Evolutionary conservation across 768 basidiomycete species (phyloP).

Genomic region (Tylopilus cervinicoccineus): DNA sequence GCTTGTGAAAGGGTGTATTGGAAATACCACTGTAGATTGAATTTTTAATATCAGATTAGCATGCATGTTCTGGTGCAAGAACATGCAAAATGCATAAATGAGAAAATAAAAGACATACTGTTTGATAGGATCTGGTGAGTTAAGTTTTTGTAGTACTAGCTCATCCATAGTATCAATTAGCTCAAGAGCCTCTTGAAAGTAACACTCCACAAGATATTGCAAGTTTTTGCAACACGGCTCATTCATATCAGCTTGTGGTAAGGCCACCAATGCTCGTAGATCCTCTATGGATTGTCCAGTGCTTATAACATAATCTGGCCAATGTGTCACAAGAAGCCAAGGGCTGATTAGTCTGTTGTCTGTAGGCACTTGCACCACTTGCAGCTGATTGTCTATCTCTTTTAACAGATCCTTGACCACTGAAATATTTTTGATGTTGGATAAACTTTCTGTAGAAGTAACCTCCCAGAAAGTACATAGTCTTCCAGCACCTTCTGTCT

Average conservation of each 20-base stretch:
- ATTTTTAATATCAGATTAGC: too few relatives aligned
- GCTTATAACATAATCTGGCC: neutral
- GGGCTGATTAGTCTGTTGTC: neutral
- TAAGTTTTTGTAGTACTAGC: slow-evolving; percentile 5
- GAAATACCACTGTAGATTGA: slow-evolving; percentile 18
- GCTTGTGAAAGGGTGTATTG: slow-evolving; percentile 22
- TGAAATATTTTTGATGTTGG: too few relatives aligned
- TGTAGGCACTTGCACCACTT: neutral
- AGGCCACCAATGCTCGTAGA: accelerated
- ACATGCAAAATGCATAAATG: too few relatives aligned
- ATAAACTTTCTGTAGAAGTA: too few relatives aligned
- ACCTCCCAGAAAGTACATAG: neutral
- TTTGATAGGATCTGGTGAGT: slow-evolving; percentile 8
- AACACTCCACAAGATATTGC: accelerated
- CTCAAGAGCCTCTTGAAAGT: neutral
- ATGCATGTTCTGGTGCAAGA: too few relatives aligned
- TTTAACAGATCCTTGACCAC: neutral
- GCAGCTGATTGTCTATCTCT: neutral
- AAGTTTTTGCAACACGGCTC: neutral
- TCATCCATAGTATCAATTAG: slow-evolving; percentile 3
- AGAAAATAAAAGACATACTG: neutral
- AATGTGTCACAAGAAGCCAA: neutral
- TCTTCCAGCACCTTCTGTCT: neutral
- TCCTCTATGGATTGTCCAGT: accelerated
- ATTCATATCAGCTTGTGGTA: neutral